Conservation (phyloP, 805 yeast species). For the Saccharomycopsis javanensis region DNA sequence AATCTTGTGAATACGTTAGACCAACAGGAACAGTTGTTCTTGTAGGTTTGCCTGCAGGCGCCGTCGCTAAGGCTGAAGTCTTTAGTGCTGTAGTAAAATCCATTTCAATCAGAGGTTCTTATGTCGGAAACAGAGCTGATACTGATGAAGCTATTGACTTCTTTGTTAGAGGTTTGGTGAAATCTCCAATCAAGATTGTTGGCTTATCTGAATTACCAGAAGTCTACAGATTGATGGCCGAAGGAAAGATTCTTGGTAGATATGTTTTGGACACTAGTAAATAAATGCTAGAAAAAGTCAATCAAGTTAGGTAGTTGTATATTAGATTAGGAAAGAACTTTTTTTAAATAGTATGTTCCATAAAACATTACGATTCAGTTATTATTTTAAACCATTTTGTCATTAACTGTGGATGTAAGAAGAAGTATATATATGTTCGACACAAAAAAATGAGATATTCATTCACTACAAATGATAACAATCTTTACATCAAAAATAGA, state of each 20-base stretch:
- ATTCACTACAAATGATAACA: too few species aligned
- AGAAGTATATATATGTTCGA: too few species aligned
- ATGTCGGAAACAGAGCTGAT: conserved; percentile 86
- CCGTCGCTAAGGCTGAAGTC: conserved; percentile 59
- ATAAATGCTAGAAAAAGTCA: not conserved
- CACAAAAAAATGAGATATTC: too few species aligned
- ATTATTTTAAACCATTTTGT: too few species aligned
- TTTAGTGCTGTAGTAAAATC: conserved; percentile 68
- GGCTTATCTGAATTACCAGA: conserved; percentile 62
- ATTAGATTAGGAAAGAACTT: not conserved
- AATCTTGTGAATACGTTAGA: conserved; percentile 51
- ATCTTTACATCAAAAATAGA: not conserved
- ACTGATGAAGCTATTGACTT: conserved; percentile 73
- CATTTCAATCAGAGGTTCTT: conserved; percentile 66
- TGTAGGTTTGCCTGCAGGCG: conserved; percentile 76
- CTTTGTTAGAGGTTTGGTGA: conserved; percentile 61
- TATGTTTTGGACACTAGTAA: conserved; percentile 59
- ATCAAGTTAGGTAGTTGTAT: not conserved
- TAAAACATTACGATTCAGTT: too few species aligned
- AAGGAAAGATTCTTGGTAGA: conserved; percentile 81
- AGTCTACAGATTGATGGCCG: conserved; percentile 69
- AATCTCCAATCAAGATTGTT: conserved; percentile 65
- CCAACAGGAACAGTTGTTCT: conserved; percentile 60
- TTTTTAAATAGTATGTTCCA: too few species aligned
- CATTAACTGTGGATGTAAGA: too few species aligned